Base-by-base conservation (phyloP, 208 protist genomes). In the Acanthamoeba culbertsoni region DNA sequence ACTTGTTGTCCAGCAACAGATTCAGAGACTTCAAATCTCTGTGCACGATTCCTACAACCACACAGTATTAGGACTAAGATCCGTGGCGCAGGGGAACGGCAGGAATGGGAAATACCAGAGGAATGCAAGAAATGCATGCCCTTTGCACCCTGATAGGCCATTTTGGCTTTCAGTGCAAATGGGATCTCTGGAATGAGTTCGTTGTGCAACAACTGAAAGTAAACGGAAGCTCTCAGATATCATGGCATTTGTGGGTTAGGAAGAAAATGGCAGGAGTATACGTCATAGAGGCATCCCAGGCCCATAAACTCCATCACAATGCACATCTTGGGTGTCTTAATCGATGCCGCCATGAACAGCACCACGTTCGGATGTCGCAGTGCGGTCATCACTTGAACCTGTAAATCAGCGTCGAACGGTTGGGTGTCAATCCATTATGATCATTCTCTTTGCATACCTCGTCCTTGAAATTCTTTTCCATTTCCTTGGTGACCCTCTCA, bases 111-210 rank as follows among this genome's bases (percentile, higher is more conserved):
- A n/a, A n/a, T 59, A 35, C 62, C 84, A 28, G 84, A 91, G 14
- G 84, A 91, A 20, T 91, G 84, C 28, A 91, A 55, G 84, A 91
- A 91, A 55, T 91, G 84, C 84, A 91, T 91, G 51, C 84, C 84
- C 45, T 91, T 91, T 0, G 84, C 40, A 0, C 33, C 84, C n/a
- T 91, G 84, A 23, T 59, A 91, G 40, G 43, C 84, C 53, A 91
- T 68, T 35, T 91, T 91, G n/a, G 4, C 31, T 43, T 46, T 91
- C 28, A 91, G 45, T 20, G 4, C 42, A 18, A 59, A 63, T 12
- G 84, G 84, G 20, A 91, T 63, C 1, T 91, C 46, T 28, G 84
- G 16, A 5, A 91, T 68, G 16, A 91, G 84, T 55, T 91, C 55
- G 20, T 91, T 91, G 40, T 91, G 84, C 6, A 91, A 55, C 5